Conservation (phyloP, 768 basidiomycete species). For the Podaxis pistillaris region DNA sequence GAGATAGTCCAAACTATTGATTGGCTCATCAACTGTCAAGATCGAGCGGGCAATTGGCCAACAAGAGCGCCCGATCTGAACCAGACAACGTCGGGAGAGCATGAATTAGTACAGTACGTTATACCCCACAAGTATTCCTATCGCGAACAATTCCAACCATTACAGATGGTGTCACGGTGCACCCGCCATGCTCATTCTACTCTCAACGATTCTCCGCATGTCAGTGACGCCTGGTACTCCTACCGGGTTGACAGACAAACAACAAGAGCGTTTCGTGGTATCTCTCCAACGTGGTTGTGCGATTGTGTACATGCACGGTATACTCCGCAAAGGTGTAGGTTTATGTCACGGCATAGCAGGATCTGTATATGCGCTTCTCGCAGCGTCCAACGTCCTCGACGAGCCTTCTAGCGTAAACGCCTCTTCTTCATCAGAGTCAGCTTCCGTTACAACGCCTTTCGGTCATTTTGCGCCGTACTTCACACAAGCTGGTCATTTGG, state of each 20-base stretch:
- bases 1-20: conserved; percentile 43
- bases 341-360: conserved; percentile 60
- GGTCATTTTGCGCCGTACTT: conserved; percentile 26
- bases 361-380: conserved; percentile 50
- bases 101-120: conserved; percentile 50
- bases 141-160: neutral
- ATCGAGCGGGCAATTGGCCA: conserved; percentile 52
- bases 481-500: conserved; percentile 44
- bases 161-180: conserved; percentile 62
- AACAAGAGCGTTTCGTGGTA: conserved; percentile 26
- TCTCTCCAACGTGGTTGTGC: conserved; percentile 39
- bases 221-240: conserved; percentile 19
- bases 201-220: conserved; percentile 41
- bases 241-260: conserved; percentile 22
- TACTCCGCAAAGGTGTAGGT: conserved; percentile 57
- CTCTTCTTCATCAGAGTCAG: conserved; percentile 1
- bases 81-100: conserved; percentile 16
- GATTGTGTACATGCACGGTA: conserved; percentile 45
- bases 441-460: neutral
- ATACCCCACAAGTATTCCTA: neutral
- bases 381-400: conserved; percentile 45
- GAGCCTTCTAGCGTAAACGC: conserved; percentile 6
- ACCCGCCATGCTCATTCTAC: conserved; percentile 45
- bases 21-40: conserved; percentile 48
- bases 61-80: conserved; percentile 31